phyloP scores from a whole-genome alignment of 1,284 basidiomycete genomes.

The Moesziomyces sp. region DNA sequence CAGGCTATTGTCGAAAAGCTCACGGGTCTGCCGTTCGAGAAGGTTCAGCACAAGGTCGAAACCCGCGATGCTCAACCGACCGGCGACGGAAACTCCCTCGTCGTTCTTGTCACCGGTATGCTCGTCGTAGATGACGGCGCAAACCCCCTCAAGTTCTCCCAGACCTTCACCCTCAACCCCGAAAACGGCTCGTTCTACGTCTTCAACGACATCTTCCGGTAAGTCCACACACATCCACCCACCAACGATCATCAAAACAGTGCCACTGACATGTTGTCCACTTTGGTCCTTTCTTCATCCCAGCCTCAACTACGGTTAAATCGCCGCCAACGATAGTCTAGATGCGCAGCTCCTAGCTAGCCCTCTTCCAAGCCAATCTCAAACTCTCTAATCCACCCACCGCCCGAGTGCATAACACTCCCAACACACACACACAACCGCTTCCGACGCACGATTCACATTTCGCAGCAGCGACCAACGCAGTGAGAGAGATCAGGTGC shows the following conservation, averaged over 20 bases:
- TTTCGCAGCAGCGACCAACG: too few relatives aligned
- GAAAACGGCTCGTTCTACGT: constrained; percentile 85
- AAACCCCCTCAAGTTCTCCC: constrained; percentile 30
- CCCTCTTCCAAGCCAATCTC: too few relatives aligned
- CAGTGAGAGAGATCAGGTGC: constrained; percentile 14
- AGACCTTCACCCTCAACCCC: constrained; percentile 84
- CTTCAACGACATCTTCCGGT: constrained; percentile 71
- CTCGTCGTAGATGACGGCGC: constrained; percentile 70
- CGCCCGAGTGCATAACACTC: too few relatives aligned
- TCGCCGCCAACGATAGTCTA: not conserved
- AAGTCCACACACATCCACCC: not conserved
- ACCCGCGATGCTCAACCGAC: constrained; percentile 92
- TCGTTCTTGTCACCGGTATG: constrained; percentile 89
- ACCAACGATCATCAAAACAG: too few relatives aligned
- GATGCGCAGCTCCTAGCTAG: not conserved
- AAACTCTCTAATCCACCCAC: too few relatives aligned
- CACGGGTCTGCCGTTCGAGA: constrained; percentile 80
- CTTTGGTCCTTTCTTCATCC: too few relatives aligned
- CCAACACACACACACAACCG: too few relatives aligned
- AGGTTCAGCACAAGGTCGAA: constrained; percentile 83
- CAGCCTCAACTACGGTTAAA: constrained; percentile 61
- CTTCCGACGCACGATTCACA: too few relatives aligned
- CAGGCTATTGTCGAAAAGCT: constrained; percentile 82
- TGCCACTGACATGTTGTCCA: too few relatives aligned
- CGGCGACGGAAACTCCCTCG: constrained; percentile 75